Base-by-base conservation (phyloP, 352 stramenopile genomes). In the Globisporangium abappressorium region DNA sequence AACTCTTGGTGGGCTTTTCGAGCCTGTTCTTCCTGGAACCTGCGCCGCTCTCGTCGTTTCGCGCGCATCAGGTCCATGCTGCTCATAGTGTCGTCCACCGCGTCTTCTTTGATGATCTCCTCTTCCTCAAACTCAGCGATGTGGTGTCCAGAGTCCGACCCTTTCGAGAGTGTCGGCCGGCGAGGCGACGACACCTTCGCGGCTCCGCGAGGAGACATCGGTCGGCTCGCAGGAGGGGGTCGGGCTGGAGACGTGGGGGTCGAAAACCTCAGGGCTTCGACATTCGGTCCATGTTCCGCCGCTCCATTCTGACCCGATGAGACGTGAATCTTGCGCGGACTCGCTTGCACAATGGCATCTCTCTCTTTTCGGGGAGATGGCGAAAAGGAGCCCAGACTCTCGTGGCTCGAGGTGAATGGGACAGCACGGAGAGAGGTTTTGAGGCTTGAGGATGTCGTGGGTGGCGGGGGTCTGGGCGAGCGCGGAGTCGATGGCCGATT, bases 41-140 rank as follows among this genome's bases (percentile, higher is more conserved):
- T 51, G 1, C 53, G 70, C 1, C 57, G 47, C 12, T 62, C 33
- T 20, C 59, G n/a, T 6, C 57, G 61, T 38, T 56, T 70, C 5
- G 49, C 62, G 7, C 57, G 62, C 6, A 73, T 54, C n/a, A 64
- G 18, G 14, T 57, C 36, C 33, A 73, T 61, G 20, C 41, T 63
- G 28, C 49, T 67, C 30, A 64, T 26, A 7, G 55, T 34, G 18
- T 62, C 53, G n/a, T 46, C 33, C 6, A 63, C 9, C 18, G 18
- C 61, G 11, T 73, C 70, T 30, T 64, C 66, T 20, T 78, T 75
- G 8, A 84, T 30, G 18, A 75, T 58, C 59, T 82, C 75, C 22
- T 81, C 78, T 20, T 82, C 76, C 67, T 85, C 78, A 18, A 77
- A 82, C 56, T 84, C 78, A 34, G 76, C 54, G 9, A 68, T 68